Percentiles rank a stretch among this genome's conserved stretches.
Conservation (phyloP, 208 protist genomes). For the Herpetomonas tarakana region DNA sequence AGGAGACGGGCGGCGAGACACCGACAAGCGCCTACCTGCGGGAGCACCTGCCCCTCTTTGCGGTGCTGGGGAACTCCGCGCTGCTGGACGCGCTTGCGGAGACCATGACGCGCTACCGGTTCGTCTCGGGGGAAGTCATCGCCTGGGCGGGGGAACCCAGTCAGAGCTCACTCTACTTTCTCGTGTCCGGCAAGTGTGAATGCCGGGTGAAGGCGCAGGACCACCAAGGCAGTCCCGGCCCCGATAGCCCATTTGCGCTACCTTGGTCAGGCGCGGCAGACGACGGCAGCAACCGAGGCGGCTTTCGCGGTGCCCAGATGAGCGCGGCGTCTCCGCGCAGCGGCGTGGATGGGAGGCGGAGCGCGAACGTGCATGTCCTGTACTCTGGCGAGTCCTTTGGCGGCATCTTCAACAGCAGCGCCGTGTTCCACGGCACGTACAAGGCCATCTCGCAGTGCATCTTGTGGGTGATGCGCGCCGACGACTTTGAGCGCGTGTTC, state of each 20-base stretch:
- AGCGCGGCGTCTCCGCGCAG: not conserved
- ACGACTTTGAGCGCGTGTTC: conserved; percentile 73
- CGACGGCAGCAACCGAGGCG: too few relatives aligned
- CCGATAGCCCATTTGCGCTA: too few relatives aligned
- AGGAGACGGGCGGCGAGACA: conserved; percentile 7
- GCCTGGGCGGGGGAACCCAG: conserved; percentile 37
- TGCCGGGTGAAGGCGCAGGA: conserved; percentile 14
- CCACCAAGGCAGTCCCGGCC: too few relatives aligned
- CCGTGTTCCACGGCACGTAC: conserved; percentile 59
- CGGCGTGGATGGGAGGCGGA: not conserved
- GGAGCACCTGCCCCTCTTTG: conserved; percentile 55
- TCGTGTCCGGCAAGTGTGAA: conserved; percentile 78
- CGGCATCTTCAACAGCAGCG: conserved; percentile 65
- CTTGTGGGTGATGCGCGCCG: conserved; percentile 53
- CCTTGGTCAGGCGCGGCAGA: too few relatives aligned
- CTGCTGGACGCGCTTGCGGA: conserved; percentile 68
- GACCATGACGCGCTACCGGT: conserved; percentile 53
- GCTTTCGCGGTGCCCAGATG: not conserved
- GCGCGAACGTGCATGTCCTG: conserved; percentile 23
- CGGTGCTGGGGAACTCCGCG: conserved; percentile 38
- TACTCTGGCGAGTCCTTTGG: conserved; percentile 54
- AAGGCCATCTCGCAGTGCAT: conserved; percentile 73
- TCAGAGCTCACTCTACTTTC: conserved; percentile 70
- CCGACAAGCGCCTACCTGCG: conserved; percentile 51
- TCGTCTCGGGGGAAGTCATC: conserved; percentile 55